A percentile compares a stretch with the other conserved stretches of the same genome.
Evolutionary conservation across 2,329 filamentous ascomycete species (phyloP).

Genomic region (Epichloe elymi): DNA sequence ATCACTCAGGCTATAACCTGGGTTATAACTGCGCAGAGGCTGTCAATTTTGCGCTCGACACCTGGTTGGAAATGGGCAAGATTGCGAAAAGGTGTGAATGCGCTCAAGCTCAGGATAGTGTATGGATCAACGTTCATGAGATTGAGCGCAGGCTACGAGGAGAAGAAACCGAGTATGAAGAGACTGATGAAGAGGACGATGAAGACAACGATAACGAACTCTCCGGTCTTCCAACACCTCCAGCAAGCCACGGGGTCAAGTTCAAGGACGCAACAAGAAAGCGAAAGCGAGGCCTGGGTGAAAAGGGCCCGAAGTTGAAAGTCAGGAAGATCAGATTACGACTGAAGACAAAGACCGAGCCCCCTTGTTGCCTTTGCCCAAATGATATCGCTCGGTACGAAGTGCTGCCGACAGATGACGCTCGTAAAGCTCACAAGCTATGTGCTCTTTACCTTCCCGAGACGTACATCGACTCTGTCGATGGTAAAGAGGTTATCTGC

Average conservation of each 20-base stretch:
- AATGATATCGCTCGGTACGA: conserved; percentile 75
- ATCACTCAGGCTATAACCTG: conserved; percentile 94
- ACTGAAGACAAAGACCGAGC: conserved; percentile 55
- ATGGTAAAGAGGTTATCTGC: conserved; percentile 59
- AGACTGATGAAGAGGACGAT: conserved; percentile 52
- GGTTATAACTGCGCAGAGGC: conserved; percentile 98
- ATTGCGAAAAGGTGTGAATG: conserved; percentile 96
- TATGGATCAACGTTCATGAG: conserved; percentile 94
- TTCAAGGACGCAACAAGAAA: conserved; percentile 50
- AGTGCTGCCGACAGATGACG: conserved; percentile 78
- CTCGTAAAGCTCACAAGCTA: conserved; percentile 71
- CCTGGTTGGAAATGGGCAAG: conserved; percentile 88
- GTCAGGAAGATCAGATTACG: conserved; percentile 73
- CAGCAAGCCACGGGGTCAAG: conserved; percentile 58
- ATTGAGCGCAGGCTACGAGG: conserved; percentile 90
- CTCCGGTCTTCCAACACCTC: conserved; percentile 66
- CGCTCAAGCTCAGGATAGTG: conserved; percentile 86
- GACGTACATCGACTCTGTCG: conserved; percentile 65
- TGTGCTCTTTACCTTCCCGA: conserved; percentile 89
- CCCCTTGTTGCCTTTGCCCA: conserved; percentile 88
- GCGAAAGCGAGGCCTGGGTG: conserved; percentile 30
- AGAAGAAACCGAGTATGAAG: conserved; percentile 74
- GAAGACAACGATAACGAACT: conserved; percentile 48
- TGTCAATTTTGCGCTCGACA: conserved; percentile 93
- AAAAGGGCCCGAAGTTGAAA: conserved; percentile 34